Evolutionary conservation across 441 rosid genomes (phyloP).

Genomic region (California macrophylla): DNA sequence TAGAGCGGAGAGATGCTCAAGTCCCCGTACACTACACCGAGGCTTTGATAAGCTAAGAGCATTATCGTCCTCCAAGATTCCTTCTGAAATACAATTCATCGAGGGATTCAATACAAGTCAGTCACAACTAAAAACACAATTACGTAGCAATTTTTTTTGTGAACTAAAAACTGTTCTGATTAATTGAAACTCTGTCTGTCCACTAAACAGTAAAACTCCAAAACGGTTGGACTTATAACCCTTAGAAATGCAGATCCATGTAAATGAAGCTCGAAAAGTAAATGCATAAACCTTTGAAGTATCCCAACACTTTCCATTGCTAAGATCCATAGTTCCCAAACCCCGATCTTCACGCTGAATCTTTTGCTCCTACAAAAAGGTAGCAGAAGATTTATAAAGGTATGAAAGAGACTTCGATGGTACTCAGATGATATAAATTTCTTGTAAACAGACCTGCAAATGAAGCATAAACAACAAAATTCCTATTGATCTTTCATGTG

Average conservation of each 20-base stretch:
- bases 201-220: neutral
- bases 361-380: slow-evolving; percentile 15
- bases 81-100: slow-evolving; percentile 40
- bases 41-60: slow-evolving; percentile 86
- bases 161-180: neutral
- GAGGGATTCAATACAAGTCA: slow-evolving; percentile 9
- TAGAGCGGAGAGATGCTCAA: slow-evolving; percentile 87
- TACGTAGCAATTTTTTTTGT: neutral
- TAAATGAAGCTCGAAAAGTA: slow-evolving; percentile 13
- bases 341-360: slow-evolving; percentile 28
- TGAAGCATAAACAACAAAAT: slow-evolving; percentile 19
- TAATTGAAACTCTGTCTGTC: neutral
- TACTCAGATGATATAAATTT: slow-evolving; percentile 28
- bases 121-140: slow-evolving; percentile 12
- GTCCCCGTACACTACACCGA: slow-evolving; percentile 94
- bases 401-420: slow-evolving; percentile 8
- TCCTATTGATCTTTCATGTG: slow-evolving; percentile 14
- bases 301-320: slow-evolving; percentile 48
- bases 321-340: slow-evolving; percentile 50
- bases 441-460: slow-evolving; percentile 28
- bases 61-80: slow-evolving; percentile 68
- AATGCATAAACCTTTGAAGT: slow-evolving; percentile 51
- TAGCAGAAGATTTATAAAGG: slow-evolving; percentile 36
- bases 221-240: neutral
- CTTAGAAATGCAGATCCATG: slow-evolving; percentile 12